A percentile compares a stretch with the other conserved stretches of the same genome.
phyloP scores from a whole-genome alignment of 2,329 filamentous ascomycete species.

The Aspergillus uvarum region DNA sequence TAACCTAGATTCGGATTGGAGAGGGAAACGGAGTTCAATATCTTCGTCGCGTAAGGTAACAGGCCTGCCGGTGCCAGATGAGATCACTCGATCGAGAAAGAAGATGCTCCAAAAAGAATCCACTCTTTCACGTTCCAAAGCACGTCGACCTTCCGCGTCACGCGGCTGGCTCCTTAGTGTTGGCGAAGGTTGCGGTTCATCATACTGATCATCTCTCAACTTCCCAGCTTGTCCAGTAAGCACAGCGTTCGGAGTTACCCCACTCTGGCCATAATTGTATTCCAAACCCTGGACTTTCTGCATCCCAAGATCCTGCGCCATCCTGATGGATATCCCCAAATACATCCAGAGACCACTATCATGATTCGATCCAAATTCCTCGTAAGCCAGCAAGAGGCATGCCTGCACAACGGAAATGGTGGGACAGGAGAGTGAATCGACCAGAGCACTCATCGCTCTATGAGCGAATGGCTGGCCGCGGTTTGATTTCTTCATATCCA shows the following conservation, averaged over 20 bases:
- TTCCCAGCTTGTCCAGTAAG: conserved; percentile 45
- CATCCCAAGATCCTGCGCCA: conserved; percentile 76
- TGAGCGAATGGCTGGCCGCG: conserved; percentile 77
- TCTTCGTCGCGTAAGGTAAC: conserved; percentile 82
- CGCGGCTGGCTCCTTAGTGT: conserved; percentile 35
- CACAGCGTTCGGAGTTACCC: conserved; percentile 58
- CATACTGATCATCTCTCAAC: conserved; percentile 46
- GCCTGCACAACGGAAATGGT: conserved; percentile 82
- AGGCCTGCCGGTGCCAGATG: conserved; percentile 78
- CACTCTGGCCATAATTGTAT: conserved; percentile 54
- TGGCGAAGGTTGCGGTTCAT: conserved; percentile 41
- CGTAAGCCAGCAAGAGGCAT: conserved; percentile 79
- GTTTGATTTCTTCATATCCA: conserved; percentile 55
- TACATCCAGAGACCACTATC: conserved; percentile 96
- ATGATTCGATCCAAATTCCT: conserved; percentile 83
- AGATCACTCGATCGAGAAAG: conserved; percentile 82
- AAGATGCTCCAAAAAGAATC: conserved; percentile 92
- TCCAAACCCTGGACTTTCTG: conserved; percentile 76
- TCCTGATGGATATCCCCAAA: conserved; percentile 79
- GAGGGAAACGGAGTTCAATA: conserved; percentile 73
- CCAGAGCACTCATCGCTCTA: conserved; percentile 76
- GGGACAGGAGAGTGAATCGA: conserved; percentile 79
- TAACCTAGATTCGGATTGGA: conserved; percentile 52
- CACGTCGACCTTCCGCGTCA: conserved; percentile 57
- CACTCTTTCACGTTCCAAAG: conserved; percentile 74